Evolutionary conservation across 306 rosid species (phyloP), one percentile per base, ranked within the genome.

Genomic region (Benincasa hispida): DNA sequence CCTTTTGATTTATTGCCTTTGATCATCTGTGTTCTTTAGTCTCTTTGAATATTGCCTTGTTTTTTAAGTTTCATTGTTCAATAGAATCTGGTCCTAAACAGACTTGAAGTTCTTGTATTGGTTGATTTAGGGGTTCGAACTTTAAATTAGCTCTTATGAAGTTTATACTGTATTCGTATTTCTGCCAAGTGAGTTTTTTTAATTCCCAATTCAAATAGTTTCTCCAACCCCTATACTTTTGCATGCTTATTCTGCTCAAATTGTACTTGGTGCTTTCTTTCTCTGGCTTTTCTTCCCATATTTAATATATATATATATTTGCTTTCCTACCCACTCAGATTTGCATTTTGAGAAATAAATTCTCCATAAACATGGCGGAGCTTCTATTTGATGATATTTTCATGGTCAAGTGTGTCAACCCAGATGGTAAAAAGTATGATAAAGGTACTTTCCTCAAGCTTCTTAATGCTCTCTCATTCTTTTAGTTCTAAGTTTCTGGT

Each of bases 401-500:
- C 56, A 88, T 88, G 80, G 85, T 90, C 6, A 90, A 87, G 45
- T 57, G 78, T 41, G 8, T 94, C 79, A 86, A 91, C 75, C 98
- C 97, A 8, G 96, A 94, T 62, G 99, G 99, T 37, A 87, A 87
- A 83, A 92, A 87, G 85, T 94, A 89, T 68, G 97, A 91, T 35
- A 91, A 74, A 85, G 97, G 96, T 93, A 70, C 76, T 45, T 70
- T 13, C 75, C 10, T 69, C 37, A 69, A 2, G 21, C 54, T 69
- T 45, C 22, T 6, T 42, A 45, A 3, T 42, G 35, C 75, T 68
- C 22, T 68, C 32, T 42, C 55, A 68, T 41, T 22, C 55, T 24
- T 34, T 66, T 18, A 12, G n/a, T 66, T n/a, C 8, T 39, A 9
- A 34, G n/a, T 63, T 34, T 63, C 14, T 34, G 48, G 27, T 63